Conservation (phyloP, 768 basidiomycete genomes). For the Amanita exitialis region DNA sequence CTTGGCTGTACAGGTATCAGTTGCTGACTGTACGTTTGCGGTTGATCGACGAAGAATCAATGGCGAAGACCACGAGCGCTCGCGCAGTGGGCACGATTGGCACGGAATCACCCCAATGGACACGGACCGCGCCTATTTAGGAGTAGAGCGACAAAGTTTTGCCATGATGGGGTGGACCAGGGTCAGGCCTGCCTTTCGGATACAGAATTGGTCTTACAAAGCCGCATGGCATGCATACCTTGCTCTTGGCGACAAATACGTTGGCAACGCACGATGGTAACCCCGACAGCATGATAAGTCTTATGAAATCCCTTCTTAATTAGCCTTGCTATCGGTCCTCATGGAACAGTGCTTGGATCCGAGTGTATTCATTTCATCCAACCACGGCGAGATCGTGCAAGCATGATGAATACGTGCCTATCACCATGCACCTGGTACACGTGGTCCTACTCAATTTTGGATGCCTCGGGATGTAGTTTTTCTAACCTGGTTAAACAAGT, state of each 20-base stretch:
- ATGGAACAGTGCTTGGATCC: not conserved
- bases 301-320: not conserved
- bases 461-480: too few species aligned
- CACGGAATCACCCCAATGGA: not conserved
- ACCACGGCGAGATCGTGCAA: too few species aligned
- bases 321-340: not conserved
- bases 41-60: not conserved
- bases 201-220: not conserved
- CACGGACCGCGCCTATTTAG: not conserved
- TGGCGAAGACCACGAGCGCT: not conserved
- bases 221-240: not conserved
- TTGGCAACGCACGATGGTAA: too few species aligned
- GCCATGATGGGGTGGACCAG: not conserved
- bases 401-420: too few species aligned
- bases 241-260: too few species aligned
- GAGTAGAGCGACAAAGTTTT: not conserved
- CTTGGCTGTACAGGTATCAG: too few species aligned
- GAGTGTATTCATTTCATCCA: too few species aligned
- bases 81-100: not conserved
- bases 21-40: not conserved
- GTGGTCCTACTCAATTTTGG: too few species aligned
- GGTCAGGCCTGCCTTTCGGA: not conserved
- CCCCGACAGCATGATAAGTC: not conserved
- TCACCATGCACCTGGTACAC: too few species aligned
- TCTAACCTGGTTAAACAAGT: too few species aligned